Percentiles rank a stretch among this genome's conserved stretches.
Conservation (phyloP, 2,329 filamentous ascomycete genomes). For the Coniochaeta sp. region DNA sequence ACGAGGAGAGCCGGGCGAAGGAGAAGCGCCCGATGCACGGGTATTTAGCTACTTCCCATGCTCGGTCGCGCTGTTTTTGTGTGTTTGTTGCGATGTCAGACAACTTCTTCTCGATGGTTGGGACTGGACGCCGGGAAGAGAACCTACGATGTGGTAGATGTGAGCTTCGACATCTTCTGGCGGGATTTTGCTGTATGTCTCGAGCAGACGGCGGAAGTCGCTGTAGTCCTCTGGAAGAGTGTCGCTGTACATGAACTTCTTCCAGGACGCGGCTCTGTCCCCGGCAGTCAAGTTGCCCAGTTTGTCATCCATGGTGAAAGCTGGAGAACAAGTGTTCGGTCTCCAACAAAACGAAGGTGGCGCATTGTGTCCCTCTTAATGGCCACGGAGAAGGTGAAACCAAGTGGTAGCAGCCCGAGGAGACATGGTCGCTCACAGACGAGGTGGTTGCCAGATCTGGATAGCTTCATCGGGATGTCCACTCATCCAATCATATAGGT, state of each 20-base stretch:
- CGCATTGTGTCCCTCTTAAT: too few relatives aligned
- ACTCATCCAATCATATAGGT: background rate
- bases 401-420: too few relatives aligned
- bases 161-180: conserved; percentile 10
- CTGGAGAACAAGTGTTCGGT: too few relatives aligned
- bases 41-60: conserved; percentile 26
- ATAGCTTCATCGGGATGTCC: background rate
- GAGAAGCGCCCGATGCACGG: conserved; percentile 27
- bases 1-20: conserved; percentile 24
- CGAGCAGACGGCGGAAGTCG: conserved; percentile 8
- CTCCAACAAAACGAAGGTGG: too few relatives aligned
- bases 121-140: background rate
- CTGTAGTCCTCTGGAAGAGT: background rate
- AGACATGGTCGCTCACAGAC: too few relatives aligned
- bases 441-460: background rate
- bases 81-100: too few relatives aligned
- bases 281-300: background rate
- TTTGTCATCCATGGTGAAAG: background rate
- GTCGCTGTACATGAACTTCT: background rate
- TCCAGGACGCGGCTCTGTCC: background rate
- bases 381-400: too few relatives aligned
- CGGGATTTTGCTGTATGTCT: conserved; percentile 12
- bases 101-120: background rate
- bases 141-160: conserved; percentile 9
- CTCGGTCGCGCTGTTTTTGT: conserved; percentile 21